Evolutionary conservation across 2,329 filamentous ascomycete genomes (phyloP), one percentile per base, ranked within the genome.

Genomic region (Penicillium sp.): DNA sequence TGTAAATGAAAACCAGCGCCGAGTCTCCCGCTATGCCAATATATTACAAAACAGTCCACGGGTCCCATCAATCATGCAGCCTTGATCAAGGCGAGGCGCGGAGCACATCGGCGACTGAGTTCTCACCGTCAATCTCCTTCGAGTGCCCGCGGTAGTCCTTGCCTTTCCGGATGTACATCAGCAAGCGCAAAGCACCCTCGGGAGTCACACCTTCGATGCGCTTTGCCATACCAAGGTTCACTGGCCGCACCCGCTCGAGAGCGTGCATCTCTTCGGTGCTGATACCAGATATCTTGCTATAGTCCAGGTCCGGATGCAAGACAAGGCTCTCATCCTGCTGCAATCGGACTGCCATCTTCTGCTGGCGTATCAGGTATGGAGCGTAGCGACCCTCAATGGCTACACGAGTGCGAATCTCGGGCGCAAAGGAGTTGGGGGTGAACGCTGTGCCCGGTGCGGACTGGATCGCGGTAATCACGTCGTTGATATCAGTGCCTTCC

Each of bases 201-300:
- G 77, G 77, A 11, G 77, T 80, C 18, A 82, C 81, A 3, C 93
- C 93, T 73, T 99, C 94, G 10, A 97, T 84, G 13, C 94, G 79
- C 45, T 91, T 81, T 31, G 93, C 93, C 81, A 97, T 94, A 0
- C 90, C 93, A 21, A 99, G 79, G 56, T 85, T 95, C 73, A 95
- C 90, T 0, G 94, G 94, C 48, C 84, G 79, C 1, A 90, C 88
- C 2, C 79, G 77, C 54, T 83, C 81, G 34, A 99, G 78, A 4
- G 88, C 81, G 27, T 84, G 80, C 72, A 84, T 87, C 77, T 97
- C 94, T 54, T 90, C 92, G 36, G 85, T 82, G 52, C 89, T 92
- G 48, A 99, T 77, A 0, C 92, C 92, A 32, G 82, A 78, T 0
- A 99, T 81, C 11, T 73, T 65, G 41, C 84, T 80, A 66, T 97